A percentile compares a stretch with the other conserved stretches of the same genome.
Evolutionary conservation across 306 rosid genomes (phyloP).

Genomic region (Vicia sativa): DNA sequence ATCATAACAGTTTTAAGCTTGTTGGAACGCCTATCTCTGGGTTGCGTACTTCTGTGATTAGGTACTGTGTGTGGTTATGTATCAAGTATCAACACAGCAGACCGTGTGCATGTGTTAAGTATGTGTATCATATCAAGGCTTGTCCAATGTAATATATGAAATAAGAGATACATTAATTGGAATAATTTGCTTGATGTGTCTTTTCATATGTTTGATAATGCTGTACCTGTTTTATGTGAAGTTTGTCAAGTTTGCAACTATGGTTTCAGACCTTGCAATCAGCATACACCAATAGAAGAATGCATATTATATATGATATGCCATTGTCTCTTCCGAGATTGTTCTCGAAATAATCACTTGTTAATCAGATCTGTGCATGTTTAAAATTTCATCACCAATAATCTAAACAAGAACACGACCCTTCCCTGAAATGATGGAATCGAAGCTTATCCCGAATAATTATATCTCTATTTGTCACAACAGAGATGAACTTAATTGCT

Average conservation of each 20-base stretch:
- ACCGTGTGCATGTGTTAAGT: slow-evolving; percentile 13
- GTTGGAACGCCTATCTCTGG: slow-evolving; percentile 17
- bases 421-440: slow-evolving; percentile 79
- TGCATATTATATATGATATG: neutral
- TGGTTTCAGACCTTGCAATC: slow-evolving; percentile 4
- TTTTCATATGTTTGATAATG: slow-evolving; percentile 20
- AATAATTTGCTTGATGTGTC: slow-evolving; percentile 19
- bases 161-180: slow-evolving; percentile 34
- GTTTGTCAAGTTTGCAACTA: slow-evolving; percentile 5
- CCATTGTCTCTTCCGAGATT: neutral
- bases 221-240: neutral
- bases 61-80: neutral
- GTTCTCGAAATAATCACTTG: slow-evolving; percentile 19
- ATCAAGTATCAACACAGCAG: neutral
- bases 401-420: slow-evolving; percentile 78
- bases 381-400: slow-evolving; percentile 65
- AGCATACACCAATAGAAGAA: neutral
- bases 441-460: slow-evolving; percentile 80
- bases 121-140: slow-evolving; percentile 23
- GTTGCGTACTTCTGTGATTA: slow-evolving; percentile 14
- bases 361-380: slow-evolving; percentile 13
- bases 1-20: slow-evolving; percentile 38
- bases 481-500: slow-evolving; percentile 74
- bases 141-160: slow-evolving; percentile 34
- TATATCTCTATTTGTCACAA: slow-evolving; percentile 66